These are phyloP conservation scores for Fusarium graminum DNA, from an alignment of 2,329 filamentous ascomycete genomes.

Conservation along the genomic window DNA sequence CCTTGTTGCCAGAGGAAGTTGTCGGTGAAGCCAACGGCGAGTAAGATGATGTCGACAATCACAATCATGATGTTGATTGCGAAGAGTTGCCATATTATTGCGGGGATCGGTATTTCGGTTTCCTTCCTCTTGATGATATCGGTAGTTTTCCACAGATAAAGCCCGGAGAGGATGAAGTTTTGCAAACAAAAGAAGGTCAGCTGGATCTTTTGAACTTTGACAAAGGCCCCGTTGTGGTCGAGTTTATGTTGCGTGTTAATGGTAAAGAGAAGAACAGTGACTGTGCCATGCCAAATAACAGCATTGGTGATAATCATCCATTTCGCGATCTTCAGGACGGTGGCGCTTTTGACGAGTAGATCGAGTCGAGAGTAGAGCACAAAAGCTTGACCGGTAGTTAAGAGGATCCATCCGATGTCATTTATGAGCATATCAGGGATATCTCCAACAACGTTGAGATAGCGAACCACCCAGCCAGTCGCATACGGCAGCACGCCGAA, in stretches of 20 bases:
- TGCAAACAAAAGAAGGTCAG: conserved; percentile 34
- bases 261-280: conserved; percentile 31
- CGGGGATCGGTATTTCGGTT: conserved; percentile 22
- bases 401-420: conserved; percentile 37
- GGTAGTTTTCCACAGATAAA: conserved; percentile 37
- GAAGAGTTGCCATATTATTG: conserved; percentile 37
- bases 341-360: conserved; percentile 21
- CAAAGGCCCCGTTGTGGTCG: conserved; percentile 12
- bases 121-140: conserved; percentile 27
- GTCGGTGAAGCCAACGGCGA: conserved; percentile 51
- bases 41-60: conserved; percentile 57
- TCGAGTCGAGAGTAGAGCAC: conserved; percentile 40
- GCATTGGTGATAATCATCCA: conserved; percentile 38
- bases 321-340: conserved; percentile 14
- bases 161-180: conserved; percentile 34
- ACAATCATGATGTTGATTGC: conserved; percentile 59
- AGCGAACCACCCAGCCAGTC: conserved; percentile 28
- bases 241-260: conserved; percentile 17
- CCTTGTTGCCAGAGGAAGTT: conserved; percentile 53
- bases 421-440: conserved; percentile 20
- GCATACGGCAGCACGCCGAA: conserved; percentile 32
- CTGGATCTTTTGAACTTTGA: conserved; percentile 29
- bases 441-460: conserved; percentile 30
- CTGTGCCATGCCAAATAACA: conserved; percentile 30
- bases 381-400: conserved; percentile 38